A percentile compares a stretch with the other conserved stretches of the same genome.
Conservation (phyloP, 177 flowering plant species). For the Vitis hybrid region DNA sequence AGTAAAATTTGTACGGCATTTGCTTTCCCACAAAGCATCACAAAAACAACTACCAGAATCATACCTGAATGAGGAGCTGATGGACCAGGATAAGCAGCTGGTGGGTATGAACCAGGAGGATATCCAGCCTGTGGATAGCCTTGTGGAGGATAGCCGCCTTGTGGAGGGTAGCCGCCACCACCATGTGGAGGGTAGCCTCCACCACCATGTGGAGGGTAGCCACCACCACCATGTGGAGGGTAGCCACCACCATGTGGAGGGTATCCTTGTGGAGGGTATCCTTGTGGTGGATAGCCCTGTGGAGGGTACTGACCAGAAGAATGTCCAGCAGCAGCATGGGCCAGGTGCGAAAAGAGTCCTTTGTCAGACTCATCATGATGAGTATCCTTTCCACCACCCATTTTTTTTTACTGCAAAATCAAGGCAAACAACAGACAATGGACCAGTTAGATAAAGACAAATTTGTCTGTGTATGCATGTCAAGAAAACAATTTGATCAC, state of each 20-base stretch:
- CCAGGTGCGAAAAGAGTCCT: slow-evolving; percentile 24
- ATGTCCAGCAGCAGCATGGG: slow-evolving; percentile 8
- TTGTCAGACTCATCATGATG: slow-evolving; percentile 27
- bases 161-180: slow-evolving; percentile 22
- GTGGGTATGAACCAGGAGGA: slow-evolving; percentile 41
- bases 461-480: too few relatives aligned
- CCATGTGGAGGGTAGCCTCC: too few relatives aligned
- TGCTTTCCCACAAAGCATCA: not conserved
- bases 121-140: slow-evolving; percentile 39
- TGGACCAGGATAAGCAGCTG: slow-evolving; percentile 57
- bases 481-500: too few relatives aligned
- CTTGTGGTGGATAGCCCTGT: slow-evolving; percentile 32
- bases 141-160: slow-evolving; percentile 23
- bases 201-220: too few relatives aligned
- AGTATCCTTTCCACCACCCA: slow-evolving; percentile 33
- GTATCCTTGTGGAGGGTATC: slow-evolving; percentile 15
- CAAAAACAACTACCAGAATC: not conserved
- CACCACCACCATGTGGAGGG: too few relatives aligned
- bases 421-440: too few relatives aligned
- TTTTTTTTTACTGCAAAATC: slow-evolving; percentile 4
- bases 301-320: slow-evolving; percentile 27
- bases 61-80: slow-evolving; percentile 57
- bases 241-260: too few relatives aligned
- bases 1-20: too few relatives aligned
- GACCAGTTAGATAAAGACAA: too few relatives aligned